A percentile compares a stretch with the other conserved stretches of the same genome.
Evolutionary conservation across 257 asterid genomes (phyloP).

Genomic region (Salvia rosmarinus): DNA sequence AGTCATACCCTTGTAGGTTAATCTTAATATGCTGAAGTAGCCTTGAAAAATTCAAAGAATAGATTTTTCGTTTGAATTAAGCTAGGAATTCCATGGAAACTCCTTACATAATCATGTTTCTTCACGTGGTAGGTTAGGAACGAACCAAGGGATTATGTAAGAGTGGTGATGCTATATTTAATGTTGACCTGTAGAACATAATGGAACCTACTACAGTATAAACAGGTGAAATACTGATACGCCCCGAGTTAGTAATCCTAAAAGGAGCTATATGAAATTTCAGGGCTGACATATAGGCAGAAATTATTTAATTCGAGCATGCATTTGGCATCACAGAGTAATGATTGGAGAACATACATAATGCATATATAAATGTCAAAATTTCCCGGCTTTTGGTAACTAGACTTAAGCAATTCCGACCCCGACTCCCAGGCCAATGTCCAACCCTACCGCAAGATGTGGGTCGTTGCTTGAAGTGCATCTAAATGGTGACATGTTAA

Average conservation of each 20-base stretch:
- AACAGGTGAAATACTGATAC: not conserved
- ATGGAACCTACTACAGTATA: not conserved
- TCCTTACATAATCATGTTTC: not conserved
- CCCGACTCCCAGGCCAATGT: constrained; percentile 9
- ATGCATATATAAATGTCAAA: not conserved
- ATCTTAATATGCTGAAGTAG: not conserved
- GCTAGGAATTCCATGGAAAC: constrained; percentile 12
- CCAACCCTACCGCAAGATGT: not conserved
- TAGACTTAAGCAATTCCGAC: not conserved
- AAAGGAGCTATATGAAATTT: not conserved
- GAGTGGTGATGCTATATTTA: not conserved
- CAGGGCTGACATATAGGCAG: not conserved
- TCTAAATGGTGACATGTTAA: not conserved
- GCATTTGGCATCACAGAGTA: constrained; percentile 2
- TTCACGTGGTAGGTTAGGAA: not conserved
- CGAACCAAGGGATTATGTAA: not conserved
- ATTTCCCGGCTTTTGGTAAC: not conserved
- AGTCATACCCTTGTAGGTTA: not conserved
- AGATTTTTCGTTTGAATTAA: constrained; percentile 11
- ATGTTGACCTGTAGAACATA: not conserved
- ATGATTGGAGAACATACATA: not conserved
- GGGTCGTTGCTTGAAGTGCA: constrained; percentile 2
- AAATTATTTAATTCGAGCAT: not conserved
- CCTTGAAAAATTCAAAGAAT: constrained; percentile 6
- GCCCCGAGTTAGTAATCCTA: constrained; percentile 1